Conservation (phyloP, 257 asterid genomes). For the Nemophila menziesii region DNA sequence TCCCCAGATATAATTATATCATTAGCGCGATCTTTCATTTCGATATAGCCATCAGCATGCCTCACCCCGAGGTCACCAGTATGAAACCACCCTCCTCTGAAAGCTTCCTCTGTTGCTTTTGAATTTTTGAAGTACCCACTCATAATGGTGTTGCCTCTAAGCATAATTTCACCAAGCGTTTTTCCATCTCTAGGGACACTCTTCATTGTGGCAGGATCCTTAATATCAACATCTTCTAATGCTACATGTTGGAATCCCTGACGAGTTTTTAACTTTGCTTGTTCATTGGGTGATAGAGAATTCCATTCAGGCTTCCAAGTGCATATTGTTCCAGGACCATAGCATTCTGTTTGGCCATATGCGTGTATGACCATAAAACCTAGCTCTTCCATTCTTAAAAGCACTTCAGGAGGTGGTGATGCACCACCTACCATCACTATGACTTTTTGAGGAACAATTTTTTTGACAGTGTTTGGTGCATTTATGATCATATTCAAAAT, state of each 20-base stretch:
- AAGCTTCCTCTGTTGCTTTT: not conserved
- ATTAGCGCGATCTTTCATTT: conserved; percentile 1
- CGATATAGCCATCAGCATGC: not conserved
- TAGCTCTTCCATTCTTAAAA: conserved; percentile 22
- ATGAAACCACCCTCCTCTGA: conserved; percentile 1
- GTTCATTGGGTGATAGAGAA: no score
- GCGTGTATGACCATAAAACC: conserved; percentile 23
- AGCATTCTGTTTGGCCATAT: conserved; percentile 26
- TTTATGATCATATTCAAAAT: conserved; percentile 29
- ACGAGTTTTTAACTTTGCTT: conserved; percentile 17
- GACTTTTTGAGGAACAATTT: conserved; percentile 22
- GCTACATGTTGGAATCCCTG: conserved; percentile 24
- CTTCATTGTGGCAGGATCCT: conserved; percentile 2
- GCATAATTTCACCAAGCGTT: not conserved
- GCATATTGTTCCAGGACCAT: conserved; percentile 28
- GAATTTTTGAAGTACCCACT: conserved; percentile 1
- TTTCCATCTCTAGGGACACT: not conserved
- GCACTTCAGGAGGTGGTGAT: conserved; percentile 28
- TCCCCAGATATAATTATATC: conserved; percentile 2
- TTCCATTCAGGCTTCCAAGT: conserved; percentile 25
- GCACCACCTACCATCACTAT: conserved; percentile 30
- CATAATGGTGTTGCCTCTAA: conserved; percentile 4
- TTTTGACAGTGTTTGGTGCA: conserved; percentile 8
- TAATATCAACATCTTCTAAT: conserved; percentile 14
- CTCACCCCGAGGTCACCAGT: conserved; percentile 1